Base-by-base conservation (phyloP, 441 rosid genomes). In the Caryocar brasiliense region DNA sequence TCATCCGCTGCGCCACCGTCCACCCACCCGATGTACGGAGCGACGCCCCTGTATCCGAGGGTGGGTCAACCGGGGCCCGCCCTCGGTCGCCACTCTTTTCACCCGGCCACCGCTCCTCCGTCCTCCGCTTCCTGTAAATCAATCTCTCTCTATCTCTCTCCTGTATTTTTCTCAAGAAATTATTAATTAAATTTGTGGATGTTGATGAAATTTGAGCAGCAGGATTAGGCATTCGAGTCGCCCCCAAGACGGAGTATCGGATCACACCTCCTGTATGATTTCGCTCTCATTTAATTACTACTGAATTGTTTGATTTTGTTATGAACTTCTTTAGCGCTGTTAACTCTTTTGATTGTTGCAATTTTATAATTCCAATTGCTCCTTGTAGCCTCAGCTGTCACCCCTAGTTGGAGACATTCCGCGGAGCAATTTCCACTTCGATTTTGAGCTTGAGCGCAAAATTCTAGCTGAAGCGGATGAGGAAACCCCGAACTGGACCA, bases 201-300 rank as follows among this genome's bases (percentile, higher is more conserved):
- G 51, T 4, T 19, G 38, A 37, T 17, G 29, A 40, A 24, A 1
- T 52, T 17, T 24, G 10, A 8, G 64, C 77, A 80, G 94, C 92
- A 17, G 94, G 91, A 71, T 63, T 85, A 58, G 97, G 98, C 10
- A 77, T 92, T 53, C 81, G 73, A 57, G 81, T 92, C 68, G 61
- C 72, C 30, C 15, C 82, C 44, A 92, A 88, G 54, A 87, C 95
- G 6, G 86, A 85, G 57, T 92, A 77, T 64, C 79, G 94, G 25
- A 82, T 88, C 34, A 71, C 95, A 54, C 94, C 86, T 7, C 97
- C 89, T 53, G 98, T 92, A 74, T 57, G 67, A 24, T 66, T 22
- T 7, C 0, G 5, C 19, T 7, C 8, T 21, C 24, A 18, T 5
- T 41, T 40, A 5, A 3, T 20, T 23, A 7, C 8, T 14, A 38